Evolutionary conservation across 352 stramenopile genomes (phyloP).

Genomic region (Pythium chondricola): DNA sequence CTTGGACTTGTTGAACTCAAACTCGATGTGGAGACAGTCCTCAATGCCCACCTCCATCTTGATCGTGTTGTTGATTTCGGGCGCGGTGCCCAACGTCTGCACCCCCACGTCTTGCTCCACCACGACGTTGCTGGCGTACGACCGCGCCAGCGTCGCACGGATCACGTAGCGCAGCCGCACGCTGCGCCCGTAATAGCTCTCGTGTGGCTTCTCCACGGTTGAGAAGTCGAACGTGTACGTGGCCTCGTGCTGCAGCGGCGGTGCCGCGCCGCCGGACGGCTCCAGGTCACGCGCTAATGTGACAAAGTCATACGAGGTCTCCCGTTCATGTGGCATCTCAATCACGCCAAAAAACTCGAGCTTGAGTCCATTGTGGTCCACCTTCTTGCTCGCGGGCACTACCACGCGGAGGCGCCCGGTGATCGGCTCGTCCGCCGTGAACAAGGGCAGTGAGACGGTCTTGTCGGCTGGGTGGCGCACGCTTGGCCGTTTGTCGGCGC

Average conservation of each 20-base stretch:
- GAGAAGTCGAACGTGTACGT: constrained; percentile 92
- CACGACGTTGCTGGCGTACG: constrained; percentile 88
- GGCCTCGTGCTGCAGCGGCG: constrained; percentile 40
- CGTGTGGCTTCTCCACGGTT: constrained; percentile 92
- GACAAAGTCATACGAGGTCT: constrained; percentile 89
- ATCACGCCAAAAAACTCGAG: constrained; percentile 95
- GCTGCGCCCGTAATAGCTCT: constrained; percentile 96
- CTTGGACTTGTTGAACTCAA: constrained; percentile 96
- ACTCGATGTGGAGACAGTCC: constrained; percentile 99
- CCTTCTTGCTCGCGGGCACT: constrained; percentile 85
- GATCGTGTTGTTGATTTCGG: constrained; percentile 89
- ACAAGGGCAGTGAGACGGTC: constrained; percentile 41
- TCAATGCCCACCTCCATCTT: constrained; percentile 99
- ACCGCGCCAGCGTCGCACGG: constrained; percentile 87
- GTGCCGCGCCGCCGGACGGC: constrained; percentile 38
- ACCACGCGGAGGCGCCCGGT: constrained; percentile 56
- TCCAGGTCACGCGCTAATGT: constrained; percentile 88
- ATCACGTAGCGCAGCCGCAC: constrained; percentile 96
- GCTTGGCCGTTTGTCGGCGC: constrained; percentile 21
- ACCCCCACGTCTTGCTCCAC: constrained; percentile 94
- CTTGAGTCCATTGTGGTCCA: constrained; percentile 96
- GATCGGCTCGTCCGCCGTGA: constrained; percentile 48
- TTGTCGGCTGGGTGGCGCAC: constrained; percentile 24
- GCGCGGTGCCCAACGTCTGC: constrained; percentile 55
- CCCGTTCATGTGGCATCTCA: constrained; percentile 80